Conservation (phyloP, 257 asterid genomes). For the Nicotiana attenuata region DNA sequence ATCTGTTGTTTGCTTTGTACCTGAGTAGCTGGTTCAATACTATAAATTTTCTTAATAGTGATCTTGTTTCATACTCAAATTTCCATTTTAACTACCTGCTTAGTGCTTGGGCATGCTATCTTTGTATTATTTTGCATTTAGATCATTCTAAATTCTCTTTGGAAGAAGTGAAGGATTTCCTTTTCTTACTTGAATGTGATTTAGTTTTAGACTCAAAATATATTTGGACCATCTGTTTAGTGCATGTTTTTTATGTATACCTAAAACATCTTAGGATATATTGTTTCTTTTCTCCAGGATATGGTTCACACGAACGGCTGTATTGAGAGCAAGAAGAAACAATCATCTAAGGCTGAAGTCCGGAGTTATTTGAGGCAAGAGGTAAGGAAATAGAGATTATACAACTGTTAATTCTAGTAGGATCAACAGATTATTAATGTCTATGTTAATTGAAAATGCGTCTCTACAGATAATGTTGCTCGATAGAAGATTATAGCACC, state of each 20-base stretch:
- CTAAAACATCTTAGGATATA: neutral
- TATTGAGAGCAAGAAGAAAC: conserved; percentile 35
- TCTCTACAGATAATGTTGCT: conserved; percentile 56
- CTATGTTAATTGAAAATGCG: neutral
- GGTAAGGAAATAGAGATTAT: conserved; percentile 33
- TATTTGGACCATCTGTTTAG: neutral
- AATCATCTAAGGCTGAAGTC: conserved; percentile 41
- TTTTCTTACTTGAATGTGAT: neutral
- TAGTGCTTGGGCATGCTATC: neutral
- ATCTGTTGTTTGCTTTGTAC: conserved; percentile 1
- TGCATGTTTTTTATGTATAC: neutral
- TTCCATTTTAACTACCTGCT: neutral
- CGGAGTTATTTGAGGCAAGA: conserved; percentile 68
- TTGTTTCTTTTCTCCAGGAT: conserved; percentile 18
- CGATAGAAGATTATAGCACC: conserved; percentile 63
- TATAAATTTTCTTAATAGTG: neutral
- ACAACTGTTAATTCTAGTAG: neutral
- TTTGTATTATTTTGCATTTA: neutral
- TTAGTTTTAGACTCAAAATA: neutral
- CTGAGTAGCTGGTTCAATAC: neutral
- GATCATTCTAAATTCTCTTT: neutral
- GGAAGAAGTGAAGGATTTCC: neutral
- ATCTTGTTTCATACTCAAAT: neutral
- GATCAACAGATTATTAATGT: neutral
- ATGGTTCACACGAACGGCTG: conserved; percentile 28